These are phyloP conservation scores for Citropsis articulata DNA, from an alignment of 345 rosid species.

Conservation along the genomic window DNA sequence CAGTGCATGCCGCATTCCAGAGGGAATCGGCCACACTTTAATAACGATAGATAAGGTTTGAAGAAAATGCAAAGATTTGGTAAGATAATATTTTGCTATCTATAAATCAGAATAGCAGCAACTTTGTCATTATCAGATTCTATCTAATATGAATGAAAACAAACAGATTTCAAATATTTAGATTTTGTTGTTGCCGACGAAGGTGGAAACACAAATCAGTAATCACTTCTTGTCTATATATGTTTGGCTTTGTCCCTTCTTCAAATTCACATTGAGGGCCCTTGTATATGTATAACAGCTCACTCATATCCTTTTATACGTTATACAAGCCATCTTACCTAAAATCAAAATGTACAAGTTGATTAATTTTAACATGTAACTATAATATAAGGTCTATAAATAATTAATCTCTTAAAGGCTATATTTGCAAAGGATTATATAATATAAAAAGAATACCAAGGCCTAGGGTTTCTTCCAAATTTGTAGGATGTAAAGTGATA, in stretches of 20 bases:
- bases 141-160: conserved; percentile 12
- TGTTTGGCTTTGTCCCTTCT: conserved; percentile 22
- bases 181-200: conserved; percentile 41
- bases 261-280: conserved; percentile 5
- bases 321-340: not conserved
- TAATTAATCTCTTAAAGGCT: not conserved
- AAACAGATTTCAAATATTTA: conserved; percentile 34
- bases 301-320: not conserved
- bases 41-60: conserved; percentile 14
- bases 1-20: conserved; percentile 8
- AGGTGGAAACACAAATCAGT: conserved; percentile 11
- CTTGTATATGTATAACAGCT: conserved; percentile 31
- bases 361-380: not conserved
- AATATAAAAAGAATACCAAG: not conserved
- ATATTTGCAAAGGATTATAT: not conserved
- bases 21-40: conserved; percentile 31
- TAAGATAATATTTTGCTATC: not conserved
- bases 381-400: conserved; percentile 1
- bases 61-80: conserved; percentile 15
- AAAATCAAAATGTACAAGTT: not conserved
- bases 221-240: conserved; percentile 12
- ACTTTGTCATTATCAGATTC: conserved; percentile 27
- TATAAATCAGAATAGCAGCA: conserved; percentile 17
- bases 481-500: conserved; percentile 6
- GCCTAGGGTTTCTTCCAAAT: conserved; percentile 13